Base-by-base conservation (phyloP, 495 filamentous ascomycete genomes). In the Hapsidospora chrysogenum region DNA sequence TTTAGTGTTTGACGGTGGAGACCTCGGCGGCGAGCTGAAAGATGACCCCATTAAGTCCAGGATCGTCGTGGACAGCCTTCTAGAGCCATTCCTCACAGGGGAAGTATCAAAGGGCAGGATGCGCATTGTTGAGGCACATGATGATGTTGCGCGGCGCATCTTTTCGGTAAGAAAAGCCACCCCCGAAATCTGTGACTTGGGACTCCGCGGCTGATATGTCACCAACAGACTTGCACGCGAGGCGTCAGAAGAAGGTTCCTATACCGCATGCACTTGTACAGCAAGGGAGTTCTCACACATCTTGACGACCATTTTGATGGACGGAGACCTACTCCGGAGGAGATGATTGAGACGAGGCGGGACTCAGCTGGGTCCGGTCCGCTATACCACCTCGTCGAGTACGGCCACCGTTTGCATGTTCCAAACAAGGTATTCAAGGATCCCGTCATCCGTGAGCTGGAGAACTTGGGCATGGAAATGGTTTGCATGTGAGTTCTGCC, bases 1-100 rank as follows among this genome's bases (percentile, higher is more conserved):
- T n/a, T 17, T 20, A 57, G 53, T 46, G 35, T 57, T 57, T 36
- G 53, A 57, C 35, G 47, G 46, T 31, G 50, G 52, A 7, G 20
- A 37, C 10, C 36, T 54, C 3, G 45, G 42, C 21, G 41, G 51
- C 30, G 30, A 50, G 19, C 45, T 45, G 1, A 36, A 39, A 25
- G 33, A 39, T n/a, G n/a, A n/a, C n/a, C n/a, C n/a, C n/a, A n/a
- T n/a, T n/a, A n/a, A n/a, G 13, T 52, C 53, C 8, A 38, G 45
- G 20, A 35, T 25, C 3, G 13, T 48, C 9, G 25, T 57, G 31
- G 29, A 46, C 15, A 43, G 40, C 29, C 31, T 55, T 16, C 29
- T 51, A 15, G 39, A 37, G 22, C 43, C 38, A 5, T 49, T 53
- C 49, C 9, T 42, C 29, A 30, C 9, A 36, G 20, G 17, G 29